phyloP scores from a whole-genome alignment of 1,139 yeast genomes.

The Taiozyma sp. region DNA sequence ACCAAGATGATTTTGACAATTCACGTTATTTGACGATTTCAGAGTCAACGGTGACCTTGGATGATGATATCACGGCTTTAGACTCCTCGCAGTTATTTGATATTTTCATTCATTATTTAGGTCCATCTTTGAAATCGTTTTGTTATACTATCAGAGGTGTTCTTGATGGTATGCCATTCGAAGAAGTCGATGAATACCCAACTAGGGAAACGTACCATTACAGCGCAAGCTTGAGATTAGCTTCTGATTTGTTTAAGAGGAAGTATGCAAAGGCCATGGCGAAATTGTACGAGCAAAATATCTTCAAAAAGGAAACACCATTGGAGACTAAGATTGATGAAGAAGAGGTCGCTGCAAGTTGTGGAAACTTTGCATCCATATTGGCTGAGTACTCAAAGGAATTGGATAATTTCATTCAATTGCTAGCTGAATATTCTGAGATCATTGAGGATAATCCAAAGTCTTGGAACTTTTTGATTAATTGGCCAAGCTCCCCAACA shows the following conservation, averaged over 20 bases:
- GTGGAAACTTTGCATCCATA: slow-evolving; percentile 74
- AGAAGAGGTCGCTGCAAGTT: slow-evolving; percentile 81
- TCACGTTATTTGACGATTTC: slow-evolving; percentile 3
- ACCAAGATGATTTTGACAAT: not conserved
- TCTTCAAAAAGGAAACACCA: slow-evolving; percentile 34
- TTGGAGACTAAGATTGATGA: slow-evolving; percentile 48
- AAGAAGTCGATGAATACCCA: slow-evolving; percentile 31
- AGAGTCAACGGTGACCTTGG: slow-evolving; percentile 8
- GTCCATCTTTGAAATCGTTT: slow-evolving; percentile 71
- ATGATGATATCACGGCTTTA: slow-evolving; percentile 15
- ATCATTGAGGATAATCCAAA: slow-evolving; percentile 24
- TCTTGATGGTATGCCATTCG: slow-evolving; percentile 57
- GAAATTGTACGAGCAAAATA: slow-evolving; percentile 53
- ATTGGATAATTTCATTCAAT: slow-evolving; percentile 42
- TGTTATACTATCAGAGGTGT: slow-evolving; percentile 61
- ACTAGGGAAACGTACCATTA: slow-evolving; percentile 39
- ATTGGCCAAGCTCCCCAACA: slow-evolving; percentile 33
- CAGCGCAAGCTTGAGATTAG: slow-evolving; percentile 44
- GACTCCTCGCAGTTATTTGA: slow-evolving; percentile 54
- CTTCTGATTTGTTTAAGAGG: slow-evolving; percentile 48
- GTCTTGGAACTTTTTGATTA: slow-evolving; percentile 49
- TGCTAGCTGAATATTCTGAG: slow-evolving; percentile 41
- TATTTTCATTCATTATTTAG: slow-evolving; percentile 59
- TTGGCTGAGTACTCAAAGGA: slow-evolving; percentile 61
- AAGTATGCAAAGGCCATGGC: slow-evolving; percentile 57